Evolutionary conservation across 306 rosid species (phyloP).

Genomic region (Vicia faba): DNA sequence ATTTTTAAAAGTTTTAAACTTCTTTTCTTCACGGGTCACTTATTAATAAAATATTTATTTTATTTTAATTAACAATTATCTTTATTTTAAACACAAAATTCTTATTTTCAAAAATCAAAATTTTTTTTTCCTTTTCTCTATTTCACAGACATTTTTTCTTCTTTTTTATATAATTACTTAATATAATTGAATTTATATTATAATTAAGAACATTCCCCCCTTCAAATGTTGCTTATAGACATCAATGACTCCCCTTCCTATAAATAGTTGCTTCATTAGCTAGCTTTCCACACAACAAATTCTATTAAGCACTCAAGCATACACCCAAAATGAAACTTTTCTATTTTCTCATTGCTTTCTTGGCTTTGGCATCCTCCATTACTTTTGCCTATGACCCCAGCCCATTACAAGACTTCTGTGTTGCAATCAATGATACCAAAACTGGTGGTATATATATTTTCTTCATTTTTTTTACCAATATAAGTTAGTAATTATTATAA

Average conservation of each 20-base stretch:
- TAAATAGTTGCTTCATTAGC: slow-evolving; percentile 26
- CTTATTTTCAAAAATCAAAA: no score
- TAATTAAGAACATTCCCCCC: no score
- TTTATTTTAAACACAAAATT: no score
- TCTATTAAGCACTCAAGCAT: neutral
- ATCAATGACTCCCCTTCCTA: slow-evolving; percentile 11
- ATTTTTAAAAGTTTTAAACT: no score
- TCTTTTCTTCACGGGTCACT: no score
- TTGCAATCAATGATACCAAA: slow-evolving; percentile 41
- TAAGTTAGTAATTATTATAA: neutral
- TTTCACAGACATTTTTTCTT: no score
- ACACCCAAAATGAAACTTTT: slow-evolving; percentile 15
- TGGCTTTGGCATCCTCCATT: slow-evolving; percentile 36
- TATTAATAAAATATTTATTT: no score
- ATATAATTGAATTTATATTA: no score
- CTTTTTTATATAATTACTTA: no score
- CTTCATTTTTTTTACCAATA: neutral
- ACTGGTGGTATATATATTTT: slow-evolving; percentile 35
- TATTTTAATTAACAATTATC: no score
- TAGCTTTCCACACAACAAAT: slow-evolving; percentile 6
- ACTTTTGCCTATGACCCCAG: slow-evolving; percentile 46
- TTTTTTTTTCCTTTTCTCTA: no score
- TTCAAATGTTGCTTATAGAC: no score
- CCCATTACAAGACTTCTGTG: slow-evolving; percentile 47
- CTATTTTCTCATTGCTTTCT: slow-evolving; percentile 2